Base-by-base conservation (phyloP, 2,329 filamentous ascomycete genomes). In the Teratosphaeria zuluensis region DNA sequence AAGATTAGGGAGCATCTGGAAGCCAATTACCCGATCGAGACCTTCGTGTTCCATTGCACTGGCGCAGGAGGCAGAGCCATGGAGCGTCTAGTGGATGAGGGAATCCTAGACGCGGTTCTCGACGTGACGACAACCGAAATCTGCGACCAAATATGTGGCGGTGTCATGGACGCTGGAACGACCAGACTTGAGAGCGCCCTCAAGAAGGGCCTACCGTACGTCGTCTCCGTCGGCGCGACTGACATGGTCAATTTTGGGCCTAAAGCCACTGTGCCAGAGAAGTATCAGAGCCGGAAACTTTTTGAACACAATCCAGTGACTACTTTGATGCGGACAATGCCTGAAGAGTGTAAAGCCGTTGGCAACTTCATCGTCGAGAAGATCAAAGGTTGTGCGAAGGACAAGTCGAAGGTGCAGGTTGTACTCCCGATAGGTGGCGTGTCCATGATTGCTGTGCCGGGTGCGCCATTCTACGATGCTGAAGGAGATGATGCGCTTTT, bases 51-150 rank as follows among this genome's bases (percentile, higher is more conserved):
- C 66, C 86, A 89, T 65, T 86, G 86, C 2, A 89, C 86, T 0
- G 86, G 86, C 0, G 78, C 84, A 14, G 87, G 87, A 0, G 86
- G 87, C 1, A 78, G 78, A 56, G 84, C 86, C 0, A 86, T 89
- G 86, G 87, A 89, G 68, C 75, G 83, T 0, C 74, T 89, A 2
- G 72, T 88, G 0, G 66, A 69, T 0, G 81, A 85, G 63, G 77
- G 76, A 0, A 72, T 75, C n/a, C 74, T 90, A 1, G 84, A 88
- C 65, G 86, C 82, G 0, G 79, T 89, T 0, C 72, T 89, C 3
- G 87, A 90, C 66, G 71, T 89, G n/a, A 89, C 87, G 0, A 89
- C 86, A 0, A 87, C 85, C 0, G 87, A 90, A 66, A 78, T 88
- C 19, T 82, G 81, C 51, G 86, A 89, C 65, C 73, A 83, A 53